Percentiles rank a stretch among this genome's conserved stretches.
Conservation (phyloP, 306 rosid species). For the Sesbania bispinosa region DNA sequence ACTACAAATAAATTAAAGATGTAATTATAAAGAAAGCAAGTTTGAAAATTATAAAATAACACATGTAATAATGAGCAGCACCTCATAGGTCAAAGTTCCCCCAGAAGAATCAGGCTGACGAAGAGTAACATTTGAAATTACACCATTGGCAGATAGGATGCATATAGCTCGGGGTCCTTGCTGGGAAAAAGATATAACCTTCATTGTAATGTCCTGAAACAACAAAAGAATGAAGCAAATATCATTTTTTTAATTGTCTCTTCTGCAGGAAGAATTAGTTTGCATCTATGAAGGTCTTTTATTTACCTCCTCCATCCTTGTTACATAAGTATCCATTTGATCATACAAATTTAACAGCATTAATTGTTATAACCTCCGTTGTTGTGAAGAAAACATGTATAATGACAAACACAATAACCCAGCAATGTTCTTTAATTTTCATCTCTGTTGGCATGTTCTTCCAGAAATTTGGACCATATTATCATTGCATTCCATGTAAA, state of each 20-base stretch:
- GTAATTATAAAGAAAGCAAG: background rate
- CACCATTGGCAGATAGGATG: conserved; percentile 67
- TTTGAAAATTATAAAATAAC: background rate
- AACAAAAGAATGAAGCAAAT: conserved; percentile 16
- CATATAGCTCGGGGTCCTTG: conserved; percentile 76
- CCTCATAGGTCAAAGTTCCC: conserved; percentile 67
- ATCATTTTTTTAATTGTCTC: background rate
- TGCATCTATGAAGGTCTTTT: too few species aligned
- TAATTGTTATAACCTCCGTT: too few species aligned
- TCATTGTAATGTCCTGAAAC: conserved; percentile 65
- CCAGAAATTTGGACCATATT: too few species aligned
- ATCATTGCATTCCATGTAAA: too few species aligned
- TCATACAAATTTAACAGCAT: too few species aligned
- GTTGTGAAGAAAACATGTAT: too few species aligned
- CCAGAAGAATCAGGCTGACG: conserved; percentile 72
- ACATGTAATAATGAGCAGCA: conserved; percentile 13
- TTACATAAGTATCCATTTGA: too few species aligned
- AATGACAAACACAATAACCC: too few species aligned
- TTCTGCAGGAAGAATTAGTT: background rate
- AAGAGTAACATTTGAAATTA: conserved; percentile 62
- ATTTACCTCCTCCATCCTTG: too few species aligned
- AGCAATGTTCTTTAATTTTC: too few species aligned
- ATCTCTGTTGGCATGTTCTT: too few species aligned
- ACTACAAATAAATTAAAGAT: background rate
- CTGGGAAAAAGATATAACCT: conserved; percentile 61